These are phyloP conservation scores for Saturnispora hagleri DNA, from an alignment of 805 yeast genomes.

Conservation along the genomic window DNA sequence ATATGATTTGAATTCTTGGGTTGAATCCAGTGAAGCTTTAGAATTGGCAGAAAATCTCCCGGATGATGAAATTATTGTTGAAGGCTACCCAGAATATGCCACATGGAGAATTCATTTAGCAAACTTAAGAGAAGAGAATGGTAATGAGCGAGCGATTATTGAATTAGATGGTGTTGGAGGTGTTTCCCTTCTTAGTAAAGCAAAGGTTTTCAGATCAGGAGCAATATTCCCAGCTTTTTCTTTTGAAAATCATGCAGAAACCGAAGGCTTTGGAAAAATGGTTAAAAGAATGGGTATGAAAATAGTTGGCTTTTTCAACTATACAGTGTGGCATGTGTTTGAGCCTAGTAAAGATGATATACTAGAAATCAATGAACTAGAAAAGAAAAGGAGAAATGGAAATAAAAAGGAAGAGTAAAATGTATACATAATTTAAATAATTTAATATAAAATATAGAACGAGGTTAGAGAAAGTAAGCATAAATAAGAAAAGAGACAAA, in stretches of 20 bases:
- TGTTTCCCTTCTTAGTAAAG: slow-evolving; percentile 70
- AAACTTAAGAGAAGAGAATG: slow-evolving; percentile 52
- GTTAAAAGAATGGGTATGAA: slow-evolving; percentile 67
- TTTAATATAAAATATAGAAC: background rate
- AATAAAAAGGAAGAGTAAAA: background rate
- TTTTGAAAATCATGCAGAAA: slow-evolving; percentile 77
- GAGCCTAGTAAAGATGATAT: slow-evolving; percentile 85
- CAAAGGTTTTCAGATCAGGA: slow-evolving; percentile 66
- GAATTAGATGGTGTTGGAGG: slow-evolving; percentile 84
- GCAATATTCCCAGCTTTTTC: slow-evolving; percentile 82
- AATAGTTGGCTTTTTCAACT: slow-evolving; percentile 86
- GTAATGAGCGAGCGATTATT: slow-evolving; percentile 53
- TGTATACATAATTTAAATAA: background rate
- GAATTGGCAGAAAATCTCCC: slow-evolving; percentile 53
- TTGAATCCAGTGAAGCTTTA: slow-evolving; percentile 72
- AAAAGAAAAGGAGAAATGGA: slow-evolving; percentile 42
- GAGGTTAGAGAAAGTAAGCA: background rate
- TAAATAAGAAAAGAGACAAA: background rate
- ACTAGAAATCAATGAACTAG: slow-evolving; percentile 57
- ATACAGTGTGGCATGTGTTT: slow-evolving; percentile 83
- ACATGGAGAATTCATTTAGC: slow-evolving; percentile 82
- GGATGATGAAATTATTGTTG: slow-evolving; percentile 82
- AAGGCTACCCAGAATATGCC: slow-evolving; percentile 80
- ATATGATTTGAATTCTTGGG: slow-evolving; percentile 94
- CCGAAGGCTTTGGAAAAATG: slow-evolving; percentile 82